Base-by-base conservation (phyloP, 2,329 filamentous ascomycete species). In the Neopestalotiopsis sp. region DNA sequence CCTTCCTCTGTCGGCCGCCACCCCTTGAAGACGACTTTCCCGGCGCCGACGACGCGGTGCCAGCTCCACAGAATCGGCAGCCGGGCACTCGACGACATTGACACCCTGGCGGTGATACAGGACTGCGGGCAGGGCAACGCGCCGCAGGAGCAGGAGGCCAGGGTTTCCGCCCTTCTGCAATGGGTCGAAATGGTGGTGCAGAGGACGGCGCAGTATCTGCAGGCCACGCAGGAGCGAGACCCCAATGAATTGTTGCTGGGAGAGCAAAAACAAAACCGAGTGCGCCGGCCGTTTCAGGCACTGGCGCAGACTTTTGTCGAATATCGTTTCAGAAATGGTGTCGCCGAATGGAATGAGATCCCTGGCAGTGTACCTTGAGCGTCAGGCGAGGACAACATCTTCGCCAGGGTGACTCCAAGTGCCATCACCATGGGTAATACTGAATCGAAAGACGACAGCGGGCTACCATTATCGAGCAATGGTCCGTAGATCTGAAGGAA, bases 271-370 rank as follows among this genome's bases (percentile, higher is more conserved):
- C 13, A 17, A 12, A 17, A 9, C 14, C n/a, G n/a, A 20, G 38
- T 6, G 40, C 24, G 34, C 17, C 12, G n/a, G 40, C 61, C 38
- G n/a, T 45, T 45, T 30, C 24, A 24, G 17, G 32, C 32, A 14
- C 24, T 57, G 45, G 63, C 49, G 42, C 63, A 66, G 63, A 66
- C 63, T 12, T 66, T 66, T 66, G 49, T 66, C 40, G 63, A 66
- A 30, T 66, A 66, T 24, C 42, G 63, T 6, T 58, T 7, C 32
- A 57, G 49, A 13, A 58, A 38, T 34, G 63, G 63, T 28, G 7
- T 14, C 10, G 28, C 24, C 13, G 14, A 57, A 2, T 66, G 63
- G 60, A 45, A 28, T 5, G 45, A 49, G 32, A 32, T 13, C 4
- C 17, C 17, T 28, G 40, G 45, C 17, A 10, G n/a, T 14, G 30